A percentile compares a stretch with the other conserved stretches of the same genome.
Evolutionary conservation across 2,329 filamentous ascomycete species (phyloP).

Genomic region (Phialophora tarda): DNA sequence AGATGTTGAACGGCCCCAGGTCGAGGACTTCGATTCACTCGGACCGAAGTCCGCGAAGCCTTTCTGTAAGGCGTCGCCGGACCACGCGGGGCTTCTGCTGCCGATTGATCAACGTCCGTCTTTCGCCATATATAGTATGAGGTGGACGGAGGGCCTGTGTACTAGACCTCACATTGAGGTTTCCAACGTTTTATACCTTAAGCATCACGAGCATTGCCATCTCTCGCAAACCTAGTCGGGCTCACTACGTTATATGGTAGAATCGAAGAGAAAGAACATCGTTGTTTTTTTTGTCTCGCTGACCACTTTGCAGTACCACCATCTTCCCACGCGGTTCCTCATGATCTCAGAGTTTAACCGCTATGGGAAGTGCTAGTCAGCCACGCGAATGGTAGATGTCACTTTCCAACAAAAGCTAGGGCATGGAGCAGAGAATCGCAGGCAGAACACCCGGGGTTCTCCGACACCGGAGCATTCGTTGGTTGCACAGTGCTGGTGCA

Average conservation of each 20-base stretch:
- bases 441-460: neutral
- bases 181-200: too few species aligned
- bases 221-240: too few species aligned
- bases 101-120: neutral
- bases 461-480: neutral
- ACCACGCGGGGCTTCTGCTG: neutral
- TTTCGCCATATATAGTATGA: neutral
- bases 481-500: neutral
- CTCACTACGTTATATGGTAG: too few species aligned
- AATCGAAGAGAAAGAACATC: too few species aligned
- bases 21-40: neutral
- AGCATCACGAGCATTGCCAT: too few species aligned
- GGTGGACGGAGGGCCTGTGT: neutral
- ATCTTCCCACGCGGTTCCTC: neutral
- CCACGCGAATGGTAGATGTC: neutral
- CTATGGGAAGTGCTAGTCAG: neutral
- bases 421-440: neutral
- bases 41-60: neutral
- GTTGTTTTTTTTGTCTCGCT: too few species aligned
- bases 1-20: neutral
- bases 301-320: neutral
- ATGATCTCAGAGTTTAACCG: neutral
- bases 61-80: neutral
- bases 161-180: neutral
- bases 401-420: neutral